A percentile compares a stretch with the other conserved stretches of the same genome.
phyloP scores from a whole-genome alignment of 176 grass and related monocot genomes.

The Zoysia japonica region DNA sequence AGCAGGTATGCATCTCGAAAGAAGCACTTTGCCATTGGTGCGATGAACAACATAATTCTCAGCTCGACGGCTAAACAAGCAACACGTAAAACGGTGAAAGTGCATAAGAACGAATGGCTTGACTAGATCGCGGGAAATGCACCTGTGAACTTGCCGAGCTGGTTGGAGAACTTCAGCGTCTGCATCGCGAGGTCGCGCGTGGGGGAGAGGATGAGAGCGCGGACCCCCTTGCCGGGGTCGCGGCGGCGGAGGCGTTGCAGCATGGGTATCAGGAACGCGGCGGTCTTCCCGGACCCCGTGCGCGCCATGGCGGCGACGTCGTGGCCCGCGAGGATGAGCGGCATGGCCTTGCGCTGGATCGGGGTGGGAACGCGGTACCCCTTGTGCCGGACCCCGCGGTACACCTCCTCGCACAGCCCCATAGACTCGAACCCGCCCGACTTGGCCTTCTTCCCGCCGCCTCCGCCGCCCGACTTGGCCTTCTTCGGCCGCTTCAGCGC shows the following conservation, averaged over 20 bases:
- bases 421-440: conserved; percentile 94
- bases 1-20: neutral
- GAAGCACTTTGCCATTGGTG: neutral
- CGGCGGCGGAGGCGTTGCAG: conserved; percentile 85
- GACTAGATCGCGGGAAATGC: conserved; percentile 13
- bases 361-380: conserved; percentile 96
- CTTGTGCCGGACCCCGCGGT: conserved; percentile 77
- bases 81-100: neutral
- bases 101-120: neutral
- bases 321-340: conserved; percentile 73
- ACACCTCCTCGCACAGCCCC: conserved; percentile 80
- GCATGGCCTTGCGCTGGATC: conserved; percentile 94
- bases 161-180: conserved; percentile 87
- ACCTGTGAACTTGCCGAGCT: conserved; percentile 90
- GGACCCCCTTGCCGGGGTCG: conserved; percentile 71
- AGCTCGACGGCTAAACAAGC: neutral
- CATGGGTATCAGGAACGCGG: conserved; percentile 92
- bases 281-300: conserved; percentile 91
- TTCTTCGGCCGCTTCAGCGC: conserved; percentile 9
- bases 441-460: conserved; percentile 72
- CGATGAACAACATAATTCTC: neutral
- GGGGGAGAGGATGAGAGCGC: conserved; percentile 85
- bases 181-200: conserved; percentile 90
- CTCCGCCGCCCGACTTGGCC: conserved; percentile 40
- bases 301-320: conserved; percentile 96